phyloP scores from a whole-genome alignment of 768 basidiomycete genomes.

The Collybia nuda region DNA sequence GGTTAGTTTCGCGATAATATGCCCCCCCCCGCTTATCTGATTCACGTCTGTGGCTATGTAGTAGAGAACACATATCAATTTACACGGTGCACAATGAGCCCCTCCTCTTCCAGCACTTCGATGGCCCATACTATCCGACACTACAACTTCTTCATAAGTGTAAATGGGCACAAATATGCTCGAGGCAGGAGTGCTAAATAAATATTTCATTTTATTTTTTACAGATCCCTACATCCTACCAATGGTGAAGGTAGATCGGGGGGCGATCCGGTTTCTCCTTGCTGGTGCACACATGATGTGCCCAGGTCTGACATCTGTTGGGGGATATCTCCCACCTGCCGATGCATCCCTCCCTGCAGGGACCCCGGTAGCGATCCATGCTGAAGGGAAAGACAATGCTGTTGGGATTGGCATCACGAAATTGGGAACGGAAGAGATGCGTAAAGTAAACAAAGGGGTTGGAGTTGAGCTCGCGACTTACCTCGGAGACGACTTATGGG shows the following conservation, averaged over 20 bases:
- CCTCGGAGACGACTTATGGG: slow-evolving; percentile 90
- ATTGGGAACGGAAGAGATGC: slow-evolving; percentile 86
- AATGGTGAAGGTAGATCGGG: slow-evolving; percentile 88
- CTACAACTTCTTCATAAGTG: slow-evolving; percentile 91
- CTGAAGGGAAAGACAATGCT: slow-evolving; percentile 95
- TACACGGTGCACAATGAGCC: slow-evolving; percentile 88
- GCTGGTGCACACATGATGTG: slow-evolving; percentile 97
- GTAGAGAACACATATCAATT: slow-evolving; percentile 94
- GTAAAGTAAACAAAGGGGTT: slow-evolving; percentile 83
- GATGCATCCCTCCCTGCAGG: slow-evolving; percentile 66
- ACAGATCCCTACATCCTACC: slow-evolving; percentile 91
- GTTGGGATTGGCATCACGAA: slow-evolving; percentile 85
- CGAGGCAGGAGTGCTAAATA: not conserved
- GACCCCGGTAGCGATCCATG: slow-evolving; percentile 85
- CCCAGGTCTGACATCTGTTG: slow-evolving; percentile 91
- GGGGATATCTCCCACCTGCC: slow-evolving; percentile 81
- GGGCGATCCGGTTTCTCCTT: slow-evolving; percentile 96
- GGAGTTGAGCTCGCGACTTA: slow-evolving; percentile 87
- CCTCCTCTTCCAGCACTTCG: slow-evolving; percentile 94
- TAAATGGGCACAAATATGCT: slow-evolving; percentile 34
- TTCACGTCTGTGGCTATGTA: slow-evolving; percentile 36
- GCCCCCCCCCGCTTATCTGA: slow-evolving; percentile 9
- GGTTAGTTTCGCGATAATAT: slow-evolving; percentile 50
- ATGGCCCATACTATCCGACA: slow-evolving; percentile 90
- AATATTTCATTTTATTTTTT: slow-evolving; percentile 2